These are phyloP conservation scores for Boechera retrofracta DNA, from an alignment of 345 rosid genomes.

Conservation along the genomic window DNA sequence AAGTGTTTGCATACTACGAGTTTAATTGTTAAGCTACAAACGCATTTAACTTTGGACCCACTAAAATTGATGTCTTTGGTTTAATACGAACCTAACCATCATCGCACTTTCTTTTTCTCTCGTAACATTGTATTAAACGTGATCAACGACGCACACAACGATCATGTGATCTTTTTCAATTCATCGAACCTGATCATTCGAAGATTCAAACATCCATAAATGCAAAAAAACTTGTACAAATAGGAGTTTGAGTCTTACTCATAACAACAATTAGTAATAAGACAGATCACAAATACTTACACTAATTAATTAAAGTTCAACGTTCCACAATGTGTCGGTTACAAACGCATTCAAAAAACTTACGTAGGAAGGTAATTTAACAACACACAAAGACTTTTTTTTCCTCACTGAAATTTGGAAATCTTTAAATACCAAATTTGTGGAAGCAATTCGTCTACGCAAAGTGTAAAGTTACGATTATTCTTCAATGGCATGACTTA, in stretches of 20 bases:
- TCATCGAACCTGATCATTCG: conserved; percentile 15
- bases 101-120: conserved; percentile 2
- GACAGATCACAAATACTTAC: neutral
- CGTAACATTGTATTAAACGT: conserved; percentile 30
- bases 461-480: conserved; percentile 45
- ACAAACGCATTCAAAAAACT: conserved; percentile 32
- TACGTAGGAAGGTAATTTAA: conserved; percentile 11
- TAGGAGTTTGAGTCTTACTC: conserved; percentile 11
- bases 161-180: conserved; percentile 42
- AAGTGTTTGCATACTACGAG: neutral
- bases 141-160: conserved; percentile 37
- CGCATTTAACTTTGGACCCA: conserved; percentile 37
- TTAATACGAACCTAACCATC: conserved; percentile 41
- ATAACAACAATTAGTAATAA: neutral
- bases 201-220: conserved; percentile 25
- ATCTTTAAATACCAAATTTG: conserved; percentile 12
- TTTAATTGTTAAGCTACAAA: conserved; percentile 1
- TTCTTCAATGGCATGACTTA: conserved; percentile 41
- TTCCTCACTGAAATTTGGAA: neutral
- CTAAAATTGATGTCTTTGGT: conserved; percentile 17
- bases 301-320: conserved; percentile 29
- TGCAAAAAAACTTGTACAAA: conserved; percentile 6
- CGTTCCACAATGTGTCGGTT: conserved; percentile 32
- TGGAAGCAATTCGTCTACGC: conserved; percentile 42
- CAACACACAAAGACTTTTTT: conserved; percentile 10